phyloP scores from a whole-genome alignment of 305 asterid species.

The Lippia alba region DNA sequence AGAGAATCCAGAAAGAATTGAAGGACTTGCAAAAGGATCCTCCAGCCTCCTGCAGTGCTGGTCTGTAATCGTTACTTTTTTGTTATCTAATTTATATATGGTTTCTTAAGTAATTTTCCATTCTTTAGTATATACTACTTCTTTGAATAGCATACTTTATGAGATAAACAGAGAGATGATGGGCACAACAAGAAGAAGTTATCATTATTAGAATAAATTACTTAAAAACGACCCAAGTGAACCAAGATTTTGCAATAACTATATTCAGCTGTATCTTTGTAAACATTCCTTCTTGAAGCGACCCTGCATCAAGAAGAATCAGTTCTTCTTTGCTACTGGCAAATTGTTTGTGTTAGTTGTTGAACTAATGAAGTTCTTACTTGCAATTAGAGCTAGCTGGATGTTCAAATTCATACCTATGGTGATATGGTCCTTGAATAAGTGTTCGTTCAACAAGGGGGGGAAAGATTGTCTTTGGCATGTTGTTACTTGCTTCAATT shows the following conservation, averaged over 20 bases:
- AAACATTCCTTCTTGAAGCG: neutral
- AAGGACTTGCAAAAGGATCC: constrained; percentile 68
- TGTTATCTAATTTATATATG: neutral
- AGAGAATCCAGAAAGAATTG: constrained; percentile 63
- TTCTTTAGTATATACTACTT: no score
- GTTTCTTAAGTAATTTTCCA: neutral
- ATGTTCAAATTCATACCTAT: neutral
- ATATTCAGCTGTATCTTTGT: neutral
- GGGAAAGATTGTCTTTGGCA: neutral
- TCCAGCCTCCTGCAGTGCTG: constrained; percentile 74
- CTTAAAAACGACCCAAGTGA: neutral
- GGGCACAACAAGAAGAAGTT: neutral
- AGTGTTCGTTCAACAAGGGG: neutral
- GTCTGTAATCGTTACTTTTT: constrained; percentile 29
- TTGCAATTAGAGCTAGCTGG: neutral
- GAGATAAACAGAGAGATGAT: no score
- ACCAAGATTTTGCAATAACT: neutral
- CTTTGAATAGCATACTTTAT: neutral
- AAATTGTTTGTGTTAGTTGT: neutral
- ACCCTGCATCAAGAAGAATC: neutral
- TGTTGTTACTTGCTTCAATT: neutral
- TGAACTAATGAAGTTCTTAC: neutral
- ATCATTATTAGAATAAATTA: neutral
- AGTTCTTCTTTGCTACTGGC: neutral
- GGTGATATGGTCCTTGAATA: neutral